A percentile compares a stretch with the other conserved stretches of the same genome.
These are phyloP conservation scores for Aspergillus sp. DNA, from an alignment of 2,329 filamentous ascomycete species.

Conservation along the genomic window DNA sequence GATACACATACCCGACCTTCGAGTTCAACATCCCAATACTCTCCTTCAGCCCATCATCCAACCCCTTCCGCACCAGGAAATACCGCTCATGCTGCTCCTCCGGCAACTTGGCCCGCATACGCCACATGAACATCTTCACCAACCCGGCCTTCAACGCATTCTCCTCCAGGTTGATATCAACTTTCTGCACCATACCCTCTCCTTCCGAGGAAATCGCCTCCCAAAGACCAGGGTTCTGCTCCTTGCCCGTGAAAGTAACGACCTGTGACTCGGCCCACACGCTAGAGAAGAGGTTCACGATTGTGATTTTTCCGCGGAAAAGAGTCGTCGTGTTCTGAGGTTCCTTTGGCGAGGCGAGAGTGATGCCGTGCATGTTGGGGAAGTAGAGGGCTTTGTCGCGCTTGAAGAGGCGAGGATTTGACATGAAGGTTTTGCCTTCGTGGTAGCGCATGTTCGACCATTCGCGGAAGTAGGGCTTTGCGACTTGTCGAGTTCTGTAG, in stretches of 20 bases:
- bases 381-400: conserved; percentile 84
- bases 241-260: conserved; percentile 66
- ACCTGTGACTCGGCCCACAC: conserved; percentile 84
- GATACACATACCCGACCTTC: conserved; percentile 91
- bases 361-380: conserved; percentile 83
- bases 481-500: conserved; percentile 69
- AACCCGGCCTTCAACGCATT: conserved; percentile 66
- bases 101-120: conserved; percentile 50
- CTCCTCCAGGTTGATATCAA: conserved; percentile 88
- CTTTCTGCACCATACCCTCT: conserved; percentile 65
- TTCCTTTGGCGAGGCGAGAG: conserved; percentile 62
- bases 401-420: conserved; percentile 81
- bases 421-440: conserved; percentile 88
- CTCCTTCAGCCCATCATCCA: conserved; percentile 59
- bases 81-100: conserved; percentile 58
- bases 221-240: conserved; percentile 70
- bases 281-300: conserved; percentile 80
- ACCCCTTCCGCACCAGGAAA: conserved; percentile 60
- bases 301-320: conserved; percentile 70
- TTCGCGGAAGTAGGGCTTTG: conserved; percentile 92
- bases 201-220: conserved; percentile 52
- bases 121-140: conserved; percentile 56
- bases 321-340: conserved; percentile 72
- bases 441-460: conserved; percentile 81
- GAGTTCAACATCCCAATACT: conserved; percentile 74